These are phyloP conservation scores for Saccharomycopsis babjevae DNA, from an alignment of 805 yeast genomes.

Conservation along the genomic window DNA sequence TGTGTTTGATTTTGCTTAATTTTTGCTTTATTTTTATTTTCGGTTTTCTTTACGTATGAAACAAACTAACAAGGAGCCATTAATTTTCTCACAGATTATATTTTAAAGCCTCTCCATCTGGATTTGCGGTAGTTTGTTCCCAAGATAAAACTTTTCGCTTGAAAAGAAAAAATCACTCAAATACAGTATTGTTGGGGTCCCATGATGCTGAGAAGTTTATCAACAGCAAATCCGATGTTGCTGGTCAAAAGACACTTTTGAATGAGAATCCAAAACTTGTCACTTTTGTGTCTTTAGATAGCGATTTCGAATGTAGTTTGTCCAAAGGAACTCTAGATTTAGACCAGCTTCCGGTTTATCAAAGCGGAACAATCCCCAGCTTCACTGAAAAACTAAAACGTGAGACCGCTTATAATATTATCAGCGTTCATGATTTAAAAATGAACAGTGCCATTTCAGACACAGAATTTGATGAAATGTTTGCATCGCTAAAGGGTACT, in stretches of 20 bases:
- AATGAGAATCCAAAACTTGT: constrained; percentile 22
- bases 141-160: constrained; percentile 47
- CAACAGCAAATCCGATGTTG: neutral
- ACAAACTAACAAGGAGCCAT: neutral
- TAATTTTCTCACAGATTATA: constrained; percentile 12
- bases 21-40: neutral
- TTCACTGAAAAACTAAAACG: neutral
- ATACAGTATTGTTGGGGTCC: constrained; percentile 50
- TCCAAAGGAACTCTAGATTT: constrained; percentile 27
- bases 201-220: neutral
- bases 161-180: constrained; percentile 79
- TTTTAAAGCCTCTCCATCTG: constrained; percentile 28
- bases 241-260: neutral
- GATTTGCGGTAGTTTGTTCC: constrained; percentile 55
- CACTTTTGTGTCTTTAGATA: constrained; percentile 27
- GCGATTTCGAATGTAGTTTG: constrained; percentile 30
- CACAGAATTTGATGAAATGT: constrained; percentile 39
- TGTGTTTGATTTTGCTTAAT: neutral
- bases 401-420: neutral
- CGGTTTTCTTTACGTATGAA: too few relatives aligned
- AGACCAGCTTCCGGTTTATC: constrained; percentile 28
- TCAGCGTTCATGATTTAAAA: constrained; percentile 28
- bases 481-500: constrained; percentile 49
- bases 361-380: constrained; percentile 23
- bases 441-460: constrained; percentile 44